phyloP scores from a whole-genome alignment of 2,329 filamentous ascomycete genomes.

The Fusarium illudens region DNA sequence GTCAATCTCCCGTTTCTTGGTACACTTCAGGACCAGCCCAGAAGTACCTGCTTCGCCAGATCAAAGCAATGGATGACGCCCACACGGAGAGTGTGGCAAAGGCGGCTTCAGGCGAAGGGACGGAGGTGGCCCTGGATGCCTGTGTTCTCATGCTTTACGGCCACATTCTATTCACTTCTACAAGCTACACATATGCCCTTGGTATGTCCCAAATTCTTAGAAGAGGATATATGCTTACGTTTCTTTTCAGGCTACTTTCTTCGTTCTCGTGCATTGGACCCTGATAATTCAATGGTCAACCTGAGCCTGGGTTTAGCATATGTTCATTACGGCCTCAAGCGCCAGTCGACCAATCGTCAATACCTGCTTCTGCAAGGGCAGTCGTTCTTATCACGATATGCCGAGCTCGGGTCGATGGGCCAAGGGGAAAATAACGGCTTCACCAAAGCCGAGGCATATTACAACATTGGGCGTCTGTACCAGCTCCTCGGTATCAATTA shows the following conservation, averaged over 20 bases:
- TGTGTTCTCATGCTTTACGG: constrained; percentile 88
- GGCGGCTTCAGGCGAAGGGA: neutral
- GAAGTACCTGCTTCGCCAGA: constrained; percentile 90
- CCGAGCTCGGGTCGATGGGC: constrained; percentile 21
- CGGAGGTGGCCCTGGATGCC: constrained; percentile 67
- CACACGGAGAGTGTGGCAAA: constrained; percentile 44
- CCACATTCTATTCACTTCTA: constrained; percentile 85
- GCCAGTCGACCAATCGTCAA: constrained; percentile 89
- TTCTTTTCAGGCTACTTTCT: constrained; percentile 76
- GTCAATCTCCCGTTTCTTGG: constrained; percentile 75
- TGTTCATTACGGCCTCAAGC: constrained; percentile 87
- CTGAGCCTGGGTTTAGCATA: constrained; percentile 85
- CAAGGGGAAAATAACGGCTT: neutral
- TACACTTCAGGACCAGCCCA: constrained; percentile 85
- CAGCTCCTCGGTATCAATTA: constrained; percentile 49
- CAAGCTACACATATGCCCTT: constrained; percentile 82
- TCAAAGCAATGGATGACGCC: constrained; percentile 84
- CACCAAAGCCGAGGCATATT: constrained; percentile 47
- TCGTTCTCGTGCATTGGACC: constrained; percentile 77
- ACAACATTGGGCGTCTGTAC: constrained; percentile 51
- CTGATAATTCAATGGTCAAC: constrained; percentile 79
- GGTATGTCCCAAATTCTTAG: constrained; percentile 56
- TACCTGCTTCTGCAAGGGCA: constrained; percentile 87
- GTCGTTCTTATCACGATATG: constrained; percentile 70
- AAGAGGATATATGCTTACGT: neutral